Evolutionary conservation across 805 yeast genomes (phyloP), one percentile per base, ranked within the genome.

Genomic region (Debaryomyces hansenii): DNA sequence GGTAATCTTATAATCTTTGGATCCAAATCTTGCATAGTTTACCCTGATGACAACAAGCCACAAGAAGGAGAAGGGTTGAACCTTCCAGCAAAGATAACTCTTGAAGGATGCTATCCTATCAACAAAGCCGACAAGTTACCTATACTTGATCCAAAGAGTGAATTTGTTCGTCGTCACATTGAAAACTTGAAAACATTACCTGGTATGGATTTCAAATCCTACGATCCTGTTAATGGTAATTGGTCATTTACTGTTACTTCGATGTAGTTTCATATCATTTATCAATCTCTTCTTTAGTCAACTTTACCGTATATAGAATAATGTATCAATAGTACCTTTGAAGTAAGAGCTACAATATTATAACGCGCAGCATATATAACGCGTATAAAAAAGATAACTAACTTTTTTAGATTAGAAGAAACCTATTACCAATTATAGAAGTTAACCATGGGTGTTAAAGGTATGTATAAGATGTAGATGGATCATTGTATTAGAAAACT

Each of bases 91-190:
- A 77, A 78, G 49, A 80, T 90, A 37, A 81, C 92, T 2, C 66
- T 90, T 43, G 88, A 85, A 55, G 84, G 85, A 11, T 87, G 96
- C 60, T 91, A 79, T 66, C 97, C 97, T 18, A 65, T 79, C n/a
- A 75, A 84, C 41, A 85, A 80, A 57, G 86, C 84, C 49, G 85
- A 87, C 16, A 80, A 83, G 54, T 73, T 82, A 58, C 85, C 87
- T 5, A 80, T 94, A 48, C 82, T 82, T 46, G 96, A 92, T 61
- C 84, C 88, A 3, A 80, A 82, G 45, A 91, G 84, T 59, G 87
- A 86, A 5, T 64, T 85, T 16, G 85, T 87, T 34, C 78, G 76
- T 56, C 79, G 74, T 57, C 96, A 89, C 59, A 76, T 88, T 39
- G 75, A 79, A 44, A 82, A 83, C 49, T 73, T 94, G 57, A 83